phyloP scores from a whole-genome alignment of 257 asterid genomes.

The Knoxia roxburghii region DNA sequence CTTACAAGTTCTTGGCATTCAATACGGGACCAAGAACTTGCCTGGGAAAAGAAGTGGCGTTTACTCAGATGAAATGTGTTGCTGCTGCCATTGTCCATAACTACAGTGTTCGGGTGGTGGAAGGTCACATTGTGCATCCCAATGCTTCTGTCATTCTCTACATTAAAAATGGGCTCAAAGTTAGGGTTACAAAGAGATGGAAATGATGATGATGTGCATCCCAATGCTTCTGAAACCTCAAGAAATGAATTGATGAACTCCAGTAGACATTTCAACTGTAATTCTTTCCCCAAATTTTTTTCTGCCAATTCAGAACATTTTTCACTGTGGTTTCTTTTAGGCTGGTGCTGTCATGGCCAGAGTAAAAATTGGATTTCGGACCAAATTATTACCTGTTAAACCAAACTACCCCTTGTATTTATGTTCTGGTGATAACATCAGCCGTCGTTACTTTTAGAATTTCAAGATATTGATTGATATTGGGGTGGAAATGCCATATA shows the following conservation, averaged over 20 bases:
- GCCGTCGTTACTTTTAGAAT: too few relatives aligned
- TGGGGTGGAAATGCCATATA: too few relatives aligned
- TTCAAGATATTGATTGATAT: too few relatives aligned
- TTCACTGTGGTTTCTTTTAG: too few relatives aligned
- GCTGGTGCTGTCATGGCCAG: too few relatives aligned
- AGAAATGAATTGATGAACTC: not conserved
- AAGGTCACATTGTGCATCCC: conserved; percentile 45
- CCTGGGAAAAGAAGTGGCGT: conserved; percentile 53
- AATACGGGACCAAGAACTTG: conserved; percentile 57
- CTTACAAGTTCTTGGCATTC: conserved; percentile 45
- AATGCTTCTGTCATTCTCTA: conserved; percentile 63
- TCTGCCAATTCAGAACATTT: not conserved
- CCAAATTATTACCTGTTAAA: too few relatives aligned
- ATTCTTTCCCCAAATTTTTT: too few relatives aligned
- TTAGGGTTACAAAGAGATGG: conserved; percentile 46
- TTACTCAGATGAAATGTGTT: conserved; percentile 44
- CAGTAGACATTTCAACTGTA: not conserved
- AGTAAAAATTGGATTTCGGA: too few relatives aligned
- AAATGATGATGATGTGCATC: not conserved
- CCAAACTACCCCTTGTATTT: too few relatives aligned
- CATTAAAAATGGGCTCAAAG: conserved; percentile 61
- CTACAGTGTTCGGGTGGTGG: conserved; percentile 37
- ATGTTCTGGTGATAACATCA: too few relatives aligned
- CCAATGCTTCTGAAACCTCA: too few relatives aligned
- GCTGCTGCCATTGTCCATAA: conserved; percentile 47